These are phyloP conservation scores for Chaetomidium leptoderma DNA, from an alignment of 495 filamentous ascomycete genomes.

Conservation along the genomic window DNA sequence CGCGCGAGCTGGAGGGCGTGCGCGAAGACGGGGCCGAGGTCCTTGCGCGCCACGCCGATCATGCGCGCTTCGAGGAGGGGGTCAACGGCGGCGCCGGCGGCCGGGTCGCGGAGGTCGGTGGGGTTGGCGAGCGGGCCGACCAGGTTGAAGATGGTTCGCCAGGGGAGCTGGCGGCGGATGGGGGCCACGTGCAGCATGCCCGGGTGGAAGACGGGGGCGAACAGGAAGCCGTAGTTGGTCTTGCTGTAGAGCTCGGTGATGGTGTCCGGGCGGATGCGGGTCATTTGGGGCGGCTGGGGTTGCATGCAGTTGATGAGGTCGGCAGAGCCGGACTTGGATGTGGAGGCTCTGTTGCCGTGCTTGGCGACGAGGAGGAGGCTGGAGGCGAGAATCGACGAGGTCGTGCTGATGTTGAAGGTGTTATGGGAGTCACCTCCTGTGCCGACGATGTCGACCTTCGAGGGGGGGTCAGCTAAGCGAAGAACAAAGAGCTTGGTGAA, in stretches of 20 bases:
- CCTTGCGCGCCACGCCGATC: slow-evolving; percentile 82
- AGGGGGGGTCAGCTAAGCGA: slow-evolving; percentile 2
- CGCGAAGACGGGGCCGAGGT: slow-evolving; percentile 80
- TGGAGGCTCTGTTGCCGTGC: slow-evolving; percentile 94
- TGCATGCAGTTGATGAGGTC: slow-evolving; percentile 74
- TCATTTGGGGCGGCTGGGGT: slow-evolving; percentile 67
- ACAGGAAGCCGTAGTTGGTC: slow-evolving; percentile 92
- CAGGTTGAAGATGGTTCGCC: slow-evolving; percentile 94
- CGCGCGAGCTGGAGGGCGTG: slow-evolving; percentile 77
- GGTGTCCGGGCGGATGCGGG: slow-evolving; percentile 63
- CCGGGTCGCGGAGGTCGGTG: slow-evolving; percentile 50
- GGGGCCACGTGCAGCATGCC: slow-evolving; percentile 83
- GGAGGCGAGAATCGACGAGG: slow-evolving; percentile 86
- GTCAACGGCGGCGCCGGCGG: not conserved
- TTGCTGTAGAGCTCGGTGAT: slow-evolving; percentile 64
- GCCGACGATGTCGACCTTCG: slow-evolving; percentile 91
- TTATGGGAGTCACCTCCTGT: slow-evolving; percentile 95
- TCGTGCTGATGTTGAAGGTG: slow-evolving; percentile 97
- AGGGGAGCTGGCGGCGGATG: slow-evolving; percentile 77
- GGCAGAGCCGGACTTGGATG: slow-evolving; percentile 90
- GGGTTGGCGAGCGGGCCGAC: slow-evolving; percentile 91
- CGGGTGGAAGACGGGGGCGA: slow-evolving; percentile 93
- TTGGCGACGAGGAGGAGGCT: slow-evolving; percentile 79
- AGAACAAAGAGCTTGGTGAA: not conserved
- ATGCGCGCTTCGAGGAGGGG: slow-evolving; percentile 74